These are phyloP conservation scores for Pulveroboletus ravenelii DNA, from an alignment of 768 basidiomycete genomes.

Conservation along the genomic window DNA sequence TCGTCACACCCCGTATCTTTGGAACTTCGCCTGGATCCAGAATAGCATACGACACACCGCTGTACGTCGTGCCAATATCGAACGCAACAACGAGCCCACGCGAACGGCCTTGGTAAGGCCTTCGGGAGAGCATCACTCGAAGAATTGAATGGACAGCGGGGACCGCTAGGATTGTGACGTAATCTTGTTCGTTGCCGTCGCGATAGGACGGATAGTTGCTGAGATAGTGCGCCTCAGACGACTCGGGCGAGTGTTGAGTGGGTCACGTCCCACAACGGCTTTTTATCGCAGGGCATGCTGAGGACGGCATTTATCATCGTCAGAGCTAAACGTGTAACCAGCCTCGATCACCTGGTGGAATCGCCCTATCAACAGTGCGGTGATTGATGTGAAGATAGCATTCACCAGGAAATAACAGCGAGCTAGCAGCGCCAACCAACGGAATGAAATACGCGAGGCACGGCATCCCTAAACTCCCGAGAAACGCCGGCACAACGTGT, in stretches of 20 bases:
- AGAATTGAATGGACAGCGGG: not conserved
- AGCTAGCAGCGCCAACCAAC: not conserved
- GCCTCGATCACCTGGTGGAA: not conserved
- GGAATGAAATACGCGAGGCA: constrained; percentile 24
- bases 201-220: not conserved
- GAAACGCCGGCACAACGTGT: constrained; percentile 24
- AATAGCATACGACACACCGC: constrained; percentile 39
- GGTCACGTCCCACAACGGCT: not conserved
- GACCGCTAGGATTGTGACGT: constrained; percentile 9
- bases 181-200: constrained; percentile 1
- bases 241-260: not conserved
- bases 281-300: constrained; percentile 18
- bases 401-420: constrained; percentile 6
- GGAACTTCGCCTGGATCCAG: constrained; percentile 38
- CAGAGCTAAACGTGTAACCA: not conserved
- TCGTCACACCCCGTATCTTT: constrained; percentile 32
- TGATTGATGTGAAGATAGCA: constrained; percentile 7
- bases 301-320: constrained; percentile 9
- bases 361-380: constrained; percentile 13
- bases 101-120: constrained; percentile 35
- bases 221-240: not conserved
- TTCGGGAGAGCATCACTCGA: constrained; percentile 29
- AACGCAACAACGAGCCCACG: constrained; percentile 37
- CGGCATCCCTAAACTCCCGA: not conserved
- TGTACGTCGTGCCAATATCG: constrained; percentile 40